phyloP scores from a whole-genome alignment of 805 yeast species.

The Candida krabiensis region DNA sequence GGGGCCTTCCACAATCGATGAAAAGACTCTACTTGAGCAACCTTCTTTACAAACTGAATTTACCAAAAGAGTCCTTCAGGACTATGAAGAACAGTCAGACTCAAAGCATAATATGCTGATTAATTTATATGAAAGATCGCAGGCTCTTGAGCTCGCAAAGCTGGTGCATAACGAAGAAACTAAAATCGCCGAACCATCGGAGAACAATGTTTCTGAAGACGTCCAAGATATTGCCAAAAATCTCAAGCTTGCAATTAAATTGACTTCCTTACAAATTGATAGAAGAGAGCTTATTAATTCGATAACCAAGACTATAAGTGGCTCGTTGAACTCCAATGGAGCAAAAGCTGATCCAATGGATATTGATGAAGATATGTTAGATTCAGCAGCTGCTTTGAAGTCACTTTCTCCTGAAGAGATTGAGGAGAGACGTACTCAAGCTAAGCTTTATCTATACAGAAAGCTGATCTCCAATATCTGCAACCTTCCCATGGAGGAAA shows the following conservation, averaged over 20 bases:
- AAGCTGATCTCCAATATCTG: conserved; percentile 74
- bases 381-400: conserved; percentile 1
- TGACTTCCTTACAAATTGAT: conserved; percentile 40
- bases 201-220: conserved; percentile 6
- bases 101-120: conserved; percentile 37
- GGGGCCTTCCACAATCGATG: conserved; percentile 15
- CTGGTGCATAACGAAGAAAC: conserved; percentile 55
- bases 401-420: conserved; percentile 7
- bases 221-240: conserved; percentile 15
- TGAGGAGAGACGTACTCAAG: conserved; percentile 21
- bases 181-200: conserved; percentile 13
- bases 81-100: conserved; percentile 16
- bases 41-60: conserved; percentile 26
- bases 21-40: conserved; percentile 19
- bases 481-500: conserved; percentile 75
- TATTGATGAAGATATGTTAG: conserved; percentile 7
- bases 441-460: conserved; percentile 57
- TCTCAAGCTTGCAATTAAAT: conserved; percentile 33
- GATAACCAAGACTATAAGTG: conserved; percentile 23
- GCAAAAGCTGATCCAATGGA: conserved; percentile 10
- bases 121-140: conserved; percentile 53
- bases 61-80: conserved; percentile 7
- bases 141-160: conserved; percentile 59
- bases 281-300: conserved; percentile 37
- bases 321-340: conserved; percentile 7